Evolutionary conservation across 192 early-diverging fungal species (phyloP), one percentile per base, ranked within the genome.

Genomic region (Linnemannia exigua): DNA sequence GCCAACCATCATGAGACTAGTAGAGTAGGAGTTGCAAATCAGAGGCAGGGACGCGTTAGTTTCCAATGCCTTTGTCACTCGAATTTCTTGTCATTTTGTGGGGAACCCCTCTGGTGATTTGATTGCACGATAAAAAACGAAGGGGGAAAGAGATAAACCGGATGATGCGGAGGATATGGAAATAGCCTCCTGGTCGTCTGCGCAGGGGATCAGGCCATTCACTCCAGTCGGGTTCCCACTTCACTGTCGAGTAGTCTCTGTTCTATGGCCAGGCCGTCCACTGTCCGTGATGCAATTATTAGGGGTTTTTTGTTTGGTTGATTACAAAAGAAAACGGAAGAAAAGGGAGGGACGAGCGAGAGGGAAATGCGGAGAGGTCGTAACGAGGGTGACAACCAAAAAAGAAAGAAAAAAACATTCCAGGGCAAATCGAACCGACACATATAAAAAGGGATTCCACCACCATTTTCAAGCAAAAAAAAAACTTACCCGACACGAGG

Each of bases 1-100:
- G 41, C 98, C 98, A 83, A 99, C 97, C 88, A 99, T 95, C 98
- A 99, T 99, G 66, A 99, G 91, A 79, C 97, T 96, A 88, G 33
- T 11, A 67, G 22, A 38, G 47, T 63, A 63, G 58, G 58, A 63
- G 58, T 63, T 63, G 28, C 58, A 72, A 41, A 35, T 72, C 17
- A 12, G 35, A 54, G 31, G 51, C 44, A 71, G 58, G 68, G 28
- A 71, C 25, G 61, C 31, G 66, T 38, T 50, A 46, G 80, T 9
- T 71, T 16, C 0, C 25, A 25, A n/a, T 15, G 3, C 15, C 25
- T 20, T 33, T 44, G 25, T 61, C 58, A 58, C 36, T 66, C 61
- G n/a, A 61, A 51, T 35, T 20, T 16, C 48, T 61, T 52, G 19
- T 52, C 22, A 11, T 28, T 58, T 58, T 31, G 8, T 28, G 58